Conservation (phyloP, 257 asterid species). For the Solanum chilense region DNA sequence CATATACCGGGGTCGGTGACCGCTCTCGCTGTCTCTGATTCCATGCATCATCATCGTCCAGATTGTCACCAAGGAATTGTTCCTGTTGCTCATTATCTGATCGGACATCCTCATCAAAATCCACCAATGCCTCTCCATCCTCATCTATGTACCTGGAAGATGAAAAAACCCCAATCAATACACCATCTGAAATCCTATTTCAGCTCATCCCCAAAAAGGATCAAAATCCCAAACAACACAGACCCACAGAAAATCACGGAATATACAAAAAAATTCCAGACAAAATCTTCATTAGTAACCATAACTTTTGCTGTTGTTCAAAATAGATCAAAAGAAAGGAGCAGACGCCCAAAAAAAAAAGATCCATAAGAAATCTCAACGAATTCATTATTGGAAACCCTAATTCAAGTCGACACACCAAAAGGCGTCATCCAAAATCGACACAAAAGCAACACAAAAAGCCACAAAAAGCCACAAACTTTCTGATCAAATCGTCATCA, state of each 20-base stretch:
- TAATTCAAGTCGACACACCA: not conserved
- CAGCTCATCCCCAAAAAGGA: not conserved
- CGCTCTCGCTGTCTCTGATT: slow-evolving; percentile 32
- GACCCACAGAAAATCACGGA: not conserved
- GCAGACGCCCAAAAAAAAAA: not conserved
- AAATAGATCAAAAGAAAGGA: not conserved
- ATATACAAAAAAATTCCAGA: not conserved
- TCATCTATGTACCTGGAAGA: slow-evolving; percentile 64
- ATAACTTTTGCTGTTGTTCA: not conserved
- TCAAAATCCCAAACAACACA: not conserved
- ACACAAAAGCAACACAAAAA: not conserved
- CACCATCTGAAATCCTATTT: not conserved
- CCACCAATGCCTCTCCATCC: slow-evolving; percentile 93
- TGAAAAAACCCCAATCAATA: not conserved
- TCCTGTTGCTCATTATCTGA: slow-evolving; percentile 62
- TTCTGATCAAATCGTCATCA: not conserved
- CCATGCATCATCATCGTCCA: slow-evolving; percentile 38
- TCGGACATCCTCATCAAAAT: slow-evolving; percentile 55
- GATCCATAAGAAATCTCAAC: not conserved
- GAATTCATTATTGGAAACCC: not conserved
- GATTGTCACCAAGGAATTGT: slow-evolving; percentile 24
- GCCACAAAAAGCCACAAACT: not conserved
- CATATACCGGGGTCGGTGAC: slow-evolving; percentile 60
- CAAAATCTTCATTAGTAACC: not conserved
- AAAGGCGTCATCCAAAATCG: not conserved